Evolutionary conservation across 208 protist species (phyloP).

Genomic region (Leishmania mexicana): DNA sequence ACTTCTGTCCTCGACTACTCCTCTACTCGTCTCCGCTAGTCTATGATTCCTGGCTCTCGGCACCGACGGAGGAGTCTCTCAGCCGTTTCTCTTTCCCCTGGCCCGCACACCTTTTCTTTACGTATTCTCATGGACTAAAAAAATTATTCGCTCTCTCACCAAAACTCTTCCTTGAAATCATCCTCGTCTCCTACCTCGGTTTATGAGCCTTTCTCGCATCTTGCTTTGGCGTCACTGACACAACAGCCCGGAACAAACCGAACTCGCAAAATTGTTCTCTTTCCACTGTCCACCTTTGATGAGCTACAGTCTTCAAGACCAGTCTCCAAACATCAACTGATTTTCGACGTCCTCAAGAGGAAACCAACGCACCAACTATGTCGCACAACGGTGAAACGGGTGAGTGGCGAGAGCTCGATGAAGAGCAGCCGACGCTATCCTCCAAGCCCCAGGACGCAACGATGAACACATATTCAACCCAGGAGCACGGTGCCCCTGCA

Average conservation of each 20-base stretch:
- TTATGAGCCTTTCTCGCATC: background rate
- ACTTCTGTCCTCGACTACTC: background rate
- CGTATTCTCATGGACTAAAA: background rate
- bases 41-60: background rate
- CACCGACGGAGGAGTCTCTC: background rate
- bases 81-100: background rate
- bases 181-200: background rate
- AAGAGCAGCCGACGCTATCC: constrained; percentile 11
- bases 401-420: constrained; percentile 15
- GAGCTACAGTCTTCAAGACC: background rate
- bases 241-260: background rate
- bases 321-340: background rate
- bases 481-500: background rate
- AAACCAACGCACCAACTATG: background rate
- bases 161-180: background rate
- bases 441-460: background rate
- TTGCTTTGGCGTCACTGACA: background rate
- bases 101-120: background rate
- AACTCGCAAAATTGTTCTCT: background rate
- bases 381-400: background rate
- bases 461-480: background rate
- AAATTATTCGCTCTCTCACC: background rate
- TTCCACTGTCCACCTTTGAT: background rate
- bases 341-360: background rate
- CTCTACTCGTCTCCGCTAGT: background rate